phyloP scores from a whole-genome alignment of 2,329 filamentous ascomycete species.

The Pseudogymnoascus sp. region DNA sequence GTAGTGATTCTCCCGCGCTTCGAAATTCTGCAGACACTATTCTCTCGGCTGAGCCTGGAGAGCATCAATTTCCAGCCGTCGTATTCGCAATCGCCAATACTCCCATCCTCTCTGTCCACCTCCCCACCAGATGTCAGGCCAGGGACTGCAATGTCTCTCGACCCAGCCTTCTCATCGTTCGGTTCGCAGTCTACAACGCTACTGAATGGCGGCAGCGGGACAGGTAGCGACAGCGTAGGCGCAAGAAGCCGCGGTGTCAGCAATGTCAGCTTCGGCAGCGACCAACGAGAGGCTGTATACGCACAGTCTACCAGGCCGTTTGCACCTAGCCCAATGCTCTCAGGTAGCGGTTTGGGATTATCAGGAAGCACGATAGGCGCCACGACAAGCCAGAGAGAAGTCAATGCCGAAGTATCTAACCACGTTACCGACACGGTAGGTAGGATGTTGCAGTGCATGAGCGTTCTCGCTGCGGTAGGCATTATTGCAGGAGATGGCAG shows the following conservation, averaged over 20 bases:
- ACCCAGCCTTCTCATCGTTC: slow-evolving; percentile 68
- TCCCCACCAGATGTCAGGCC: slow-evolving; percentile 50
- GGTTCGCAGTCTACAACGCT: slow-evolving; percentile 74
- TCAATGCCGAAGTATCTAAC: slow-evolving; percentile 55
- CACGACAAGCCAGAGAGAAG: slow-evolving; percentile 31
- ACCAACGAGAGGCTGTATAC: slow-evolving; percentile 35
- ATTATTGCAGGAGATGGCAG: slow-evolving; percentile 20
- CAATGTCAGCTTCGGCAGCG: slow-evolving; percentile 64
- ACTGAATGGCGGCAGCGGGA: slow-evolving; percentile 48
- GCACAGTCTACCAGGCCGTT: slow-evolving; percentile 35
- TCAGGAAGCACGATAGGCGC: background rate
- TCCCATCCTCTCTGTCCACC: slow-evolving; percentile 39
- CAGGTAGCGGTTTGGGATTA: background rate
- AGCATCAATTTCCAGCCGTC: slow-evolving; percentile 43
- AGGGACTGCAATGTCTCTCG: slow-evolving; percentile 67
- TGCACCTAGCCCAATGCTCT: slow-evolving; percentile 32
- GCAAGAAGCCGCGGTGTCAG: slow-evolving; percentile 73
- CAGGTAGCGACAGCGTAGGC: slow-evolving; percentile 42
- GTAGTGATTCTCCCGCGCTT: slow-evolving; percentile 81
- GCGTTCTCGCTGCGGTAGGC: slow-evolving; percentile 71
- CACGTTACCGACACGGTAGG: slow-evolving; percentile 91
- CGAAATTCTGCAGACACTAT: slow-evolving; percentile 80
- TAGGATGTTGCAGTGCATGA: slow-evolving; percentile 92
- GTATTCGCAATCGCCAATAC: slow-evolving; percentile 36
- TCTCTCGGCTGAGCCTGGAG: slow-evolving; percentile 81